phyloP scores from a whole-genome alignment of 2,329 filamentous ascomycete genomes.

The Juglanconis juglandina region DNA sequence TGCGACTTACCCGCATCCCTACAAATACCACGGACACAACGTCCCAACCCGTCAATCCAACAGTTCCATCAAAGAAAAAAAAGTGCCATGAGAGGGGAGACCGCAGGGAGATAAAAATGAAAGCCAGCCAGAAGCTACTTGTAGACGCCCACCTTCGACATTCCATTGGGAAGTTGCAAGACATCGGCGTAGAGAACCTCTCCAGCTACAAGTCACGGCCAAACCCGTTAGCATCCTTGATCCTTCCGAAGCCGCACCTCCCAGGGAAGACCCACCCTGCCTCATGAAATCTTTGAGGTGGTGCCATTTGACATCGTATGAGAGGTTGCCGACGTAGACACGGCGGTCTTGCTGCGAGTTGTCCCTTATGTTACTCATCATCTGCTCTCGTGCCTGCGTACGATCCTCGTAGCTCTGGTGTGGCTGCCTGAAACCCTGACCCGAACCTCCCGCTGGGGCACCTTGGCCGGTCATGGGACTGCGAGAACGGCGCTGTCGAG shows the following conservation, averaged over 20 bases:
- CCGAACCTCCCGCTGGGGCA: constrained; percentile 66
- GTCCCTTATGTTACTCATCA: constrained; percentile 93
- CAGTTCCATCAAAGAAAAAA: constrained; percentile 68
- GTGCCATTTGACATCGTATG: constrained; percentile 99
- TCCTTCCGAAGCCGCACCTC: constrained; percentile 17
- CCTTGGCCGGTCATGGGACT: constrained; percentile 81
- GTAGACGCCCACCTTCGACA: constrained; percentile 99
- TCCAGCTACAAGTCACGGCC: constrained; percentile 64
- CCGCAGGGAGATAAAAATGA: constrained; percentile 69
- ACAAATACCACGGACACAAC: constrained; percentile 80
- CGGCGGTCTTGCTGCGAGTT: constrained; percentile 97
- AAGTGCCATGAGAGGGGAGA: constrained; percentile 45
- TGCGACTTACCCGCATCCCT: constrained; percentile 96
- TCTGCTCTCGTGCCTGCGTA: constrained; percentile 79
- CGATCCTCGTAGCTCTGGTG: constrained; percentile 83
- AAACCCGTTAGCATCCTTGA: constrained; percentile 35
- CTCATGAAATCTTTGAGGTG: constrained; percentile 99
- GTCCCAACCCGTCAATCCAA: constrained; percentile 99
- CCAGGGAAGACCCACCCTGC: constrained; percentile 68
- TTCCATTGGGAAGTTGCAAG: constrained; percentile 99
- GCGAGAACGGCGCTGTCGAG: constrained; percentile 74
- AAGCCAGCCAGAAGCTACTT: constrained; percentile 83
- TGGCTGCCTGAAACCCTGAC: constrained; percentile 61
- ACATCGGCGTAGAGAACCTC: constrained; percentile 99
- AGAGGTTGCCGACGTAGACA: constrained; percentile 98